A percentile compares a stretch with the other conserved stretches of the same genome.
These are phyloP conservation scores for Penicillium dipodomyicola DNA, from an alignment of 495 filamentous ascomycete genomes.

Conservation along the genomic window DNA sequence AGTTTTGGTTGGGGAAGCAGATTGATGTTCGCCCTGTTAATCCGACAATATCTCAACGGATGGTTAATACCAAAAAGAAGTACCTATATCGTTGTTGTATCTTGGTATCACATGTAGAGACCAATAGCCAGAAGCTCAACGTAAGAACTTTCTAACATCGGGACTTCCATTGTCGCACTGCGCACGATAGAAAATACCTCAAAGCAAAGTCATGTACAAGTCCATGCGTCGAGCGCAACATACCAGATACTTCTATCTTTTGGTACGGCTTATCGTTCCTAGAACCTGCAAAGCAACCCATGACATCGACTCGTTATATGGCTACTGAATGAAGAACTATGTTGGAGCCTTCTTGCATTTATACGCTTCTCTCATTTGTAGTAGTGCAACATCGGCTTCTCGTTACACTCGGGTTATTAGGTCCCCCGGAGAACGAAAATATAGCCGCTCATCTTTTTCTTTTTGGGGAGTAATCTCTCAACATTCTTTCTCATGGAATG, in stretches of 20 bases:
- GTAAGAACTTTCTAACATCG: background rate
- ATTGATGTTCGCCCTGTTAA: no score
- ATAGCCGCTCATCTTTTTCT: background rate
- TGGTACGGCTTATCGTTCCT: background rate
- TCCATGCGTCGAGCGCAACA: background rate
- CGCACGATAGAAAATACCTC: no score
- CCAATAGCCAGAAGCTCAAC: background rate
- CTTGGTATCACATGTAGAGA: no score
- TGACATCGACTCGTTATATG: background rate
- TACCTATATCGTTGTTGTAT: no score
- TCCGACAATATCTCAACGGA: no score
- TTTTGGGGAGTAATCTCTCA: background rate
- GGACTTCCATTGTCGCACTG: no score
- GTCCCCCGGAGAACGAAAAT: background rate
- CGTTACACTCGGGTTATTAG: background rate
- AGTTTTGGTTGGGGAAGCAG: no score
- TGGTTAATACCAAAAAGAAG: background rate
- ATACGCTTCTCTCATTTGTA: background rate
- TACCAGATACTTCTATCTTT: background rate
- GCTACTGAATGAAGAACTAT: background rate
- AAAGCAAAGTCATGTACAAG: background rate
- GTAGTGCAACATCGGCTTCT: background rate
- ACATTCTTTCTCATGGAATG: background rate
- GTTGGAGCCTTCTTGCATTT: background rate
- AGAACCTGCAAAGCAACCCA: background rate